These are phyloP conservation scores for Pyrenochaeta sp. DNA, from an alignment of 2,329 filamentous ascomycete genomes.

Conservation along the genomic window DNA sequence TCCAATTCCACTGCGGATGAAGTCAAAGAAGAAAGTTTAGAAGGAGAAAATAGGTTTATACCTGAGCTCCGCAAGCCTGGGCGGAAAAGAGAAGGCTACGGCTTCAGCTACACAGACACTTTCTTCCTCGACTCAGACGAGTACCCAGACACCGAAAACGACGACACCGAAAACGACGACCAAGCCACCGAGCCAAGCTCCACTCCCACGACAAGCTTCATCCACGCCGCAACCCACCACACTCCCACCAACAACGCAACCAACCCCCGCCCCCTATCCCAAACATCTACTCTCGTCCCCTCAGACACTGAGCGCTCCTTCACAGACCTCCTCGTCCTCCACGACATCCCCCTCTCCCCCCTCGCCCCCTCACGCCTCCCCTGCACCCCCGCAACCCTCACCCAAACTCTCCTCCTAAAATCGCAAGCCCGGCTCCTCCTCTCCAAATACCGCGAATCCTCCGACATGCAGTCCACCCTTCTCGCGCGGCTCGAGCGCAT, in stretches of 20 bases:
- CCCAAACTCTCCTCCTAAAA: constrained; percentile 28
- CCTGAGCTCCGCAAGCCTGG: constrained; percentile 21
- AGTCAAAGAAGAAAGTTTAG: no score
- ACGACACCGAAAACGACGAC: constrained; percentile 15
- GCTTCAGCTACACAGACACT: constrained; percentile 32
- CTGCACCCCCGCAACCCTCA: constrained; percentile 32
- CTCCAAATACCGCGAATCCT: constrained; percentile 26
- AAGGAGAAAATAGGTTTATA: not conserved
- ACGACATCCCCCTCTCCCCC: constrained; percentile 27
- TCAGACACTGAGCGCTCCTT: constrained; percentile 22
- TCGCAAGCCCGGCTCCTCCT: constrained; percentile 21
- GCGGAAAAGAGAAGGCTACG: constrained; percentile 30
- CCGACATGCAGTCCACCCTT: constrained; percentile 19
- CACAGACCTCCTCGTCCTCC: constrained; percentile 30
- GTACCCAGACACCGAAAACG: constrained; percentile 30
- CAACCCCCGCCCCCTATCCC: no score
- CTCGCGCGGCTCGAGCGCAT: constrained; percentile 32
- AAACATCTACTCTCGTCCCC: not conserved
- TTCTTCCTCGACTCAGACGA: constrained; percentile 31
- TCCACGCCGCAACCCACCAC: not conserved
- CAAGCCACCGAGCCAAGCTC: not conserved
- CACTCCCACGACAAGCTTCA: not conserved
- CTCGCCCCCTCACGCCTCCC: constrained; percentile 24
- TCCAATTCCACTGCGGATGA: not conserved
- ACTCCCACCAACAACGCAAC: not conserved